Evolutionary conservation across 306 rosid species (phyloP), one percentile per base, ranked within the genome.

Genomic region (Cicer bijugum): DNA sequence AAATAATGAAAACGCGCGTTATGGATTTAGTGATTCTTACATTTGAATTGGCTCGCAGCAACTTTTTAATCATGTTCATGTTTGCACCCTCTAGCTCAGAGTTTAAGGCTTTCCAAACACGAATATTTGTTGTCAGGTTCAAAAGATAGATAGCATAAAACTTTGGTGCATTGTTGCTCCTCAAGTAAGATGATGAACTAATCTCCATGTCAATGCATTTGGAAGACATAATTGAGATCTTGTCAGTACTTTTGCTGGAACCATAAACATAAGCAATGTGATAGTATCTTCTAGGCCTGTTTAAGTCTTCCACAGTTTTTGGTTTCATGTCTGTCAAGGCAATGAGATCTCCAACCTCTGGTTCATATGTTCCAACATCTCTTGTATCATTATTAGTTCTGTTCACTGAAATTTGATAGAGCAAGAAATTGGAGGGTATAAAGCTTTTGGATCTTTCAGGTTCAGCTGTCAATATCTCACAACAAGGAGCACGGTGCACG

Each of bases 331-430:
- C 51, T 17, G 91, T 67, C 16, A 88, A 73, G 10, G 88, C 92
- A 78, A 86, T 82, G 74, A 86, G 15, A 69, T 90, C 91, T 50
- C 91, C 91, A 15, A 0, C 12, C 62, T 67, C 47, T 42, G 91
- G 88, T 20, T 78, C 77, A 68, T 83, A 86, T 6, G 16, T 8
- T 73, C 43, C 61, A 20, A 8, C 74, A 59, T 10, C 74, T 12
- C 50, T 57, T 46, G 35, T 40, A 1, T 57, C 73, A 23, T 15
- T 57, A 0, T 17, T 4, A 8, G 43, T 17, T 10, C 14, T 45
- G 23, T 45, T 45, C 17, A 75, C 5, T 16, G 2, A 14, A 40
- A 90, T 59, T 9, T 6, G 6, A 65, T 88, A 83, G 39, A 61
- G 23, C 23, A 80, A 67, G 65, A 33, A 60, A 42, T 67, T 75